Percentiles rank a stretch among this genome's conserved stretches.
phyloP scores from a whole-genome alignment of 2,329 filamentous ascomycete species.

The Chalaropsis ovoidea region DNA sequence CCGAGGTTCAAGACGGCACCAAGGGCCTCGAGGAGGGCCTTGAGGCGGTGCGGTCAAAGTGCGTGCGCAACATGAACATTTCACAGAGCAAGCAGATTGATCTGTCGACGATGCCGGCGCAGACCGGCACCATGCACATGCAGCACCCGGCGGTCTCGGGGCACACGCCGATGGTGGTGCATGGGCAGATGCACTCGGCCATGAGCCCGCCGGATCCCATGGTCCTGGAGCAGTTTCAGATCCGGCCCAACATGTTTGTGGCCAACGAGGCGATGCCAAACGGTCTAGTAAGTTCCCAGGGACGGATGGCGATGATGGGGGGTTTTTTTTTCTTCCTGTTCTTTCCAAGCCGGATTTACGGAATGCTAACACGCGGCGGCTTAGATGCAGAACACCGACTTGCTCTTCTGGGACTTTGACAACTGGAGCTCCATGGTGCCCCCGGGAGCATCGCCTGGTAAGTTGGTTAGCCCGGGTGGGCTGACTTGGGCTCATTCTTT shows the following conservation, averaged over 20 bases:
- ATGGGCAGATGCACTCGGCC: constrained; percentile 15
- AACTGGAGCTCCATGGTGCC: constrained; percentile 26
- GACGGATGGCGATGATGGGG: neutral
- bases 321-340: neutral
- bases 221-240: constrained; percentile 22
- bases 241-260: constrained; percentile 20
- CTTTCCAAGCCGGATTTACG: neutral
- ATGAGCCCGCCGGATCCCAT: constrained; percentile 21
- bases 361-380: neutral
- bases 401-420: constrained; percentile 23
- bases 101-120: constrained; percentile 10
- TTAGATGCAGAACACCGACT: constrained; percentile 18
- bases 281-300: constrained; percentile 16
- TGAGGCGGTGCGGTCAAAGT: constrained; percentile 37
- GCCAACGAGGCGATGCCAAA: constrained; percentile 12
- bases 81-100: constrained; percentile 34
- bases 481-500: neutral
- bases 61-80: constrained; percentile 37
- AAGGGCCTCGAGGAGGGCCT: constrained; percentile 33
- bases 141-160: neutral
- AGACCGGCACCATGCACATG: constrained; percentile 4
- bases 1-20: constrained; percentile 37
- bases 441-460: constrained; percentile 23
- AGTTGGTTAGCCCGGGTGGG: neutral
- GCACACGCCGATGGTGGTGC: constrained; percentile 16